Base-by-base conservation (phyloP, 805 yeast species). In the Helenozyma baotianmanensis region DNA sequence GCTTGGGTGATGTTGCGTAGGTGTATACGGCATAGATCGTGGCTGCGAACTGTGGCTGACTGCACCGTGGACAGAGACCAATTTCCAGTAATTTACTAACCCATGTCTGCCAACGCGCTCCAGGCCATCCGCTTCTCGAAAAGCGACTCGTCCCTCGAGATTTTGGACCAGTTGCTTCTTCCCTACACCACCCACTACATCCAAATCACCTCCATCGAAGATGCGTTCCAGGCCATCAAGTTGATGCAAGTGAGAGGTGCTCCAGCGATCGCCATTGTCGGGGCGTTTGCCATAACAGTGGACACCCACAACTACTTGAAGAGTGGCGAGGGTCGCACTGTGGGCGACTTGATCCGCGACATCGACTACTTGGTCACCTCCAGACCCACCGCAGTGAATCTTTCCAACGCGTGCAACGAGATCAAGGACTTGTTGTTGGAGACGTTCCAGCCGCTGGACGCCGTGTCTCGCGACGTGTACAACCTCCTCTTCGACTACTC, bases 241-340 rank as follows among this genome's bases (percentile, higher is more conserved):
- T 70, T 70, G 37, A 90, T 90, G 98, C 88, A 85, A 50, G 97
- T 94, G 4, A 72, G 98, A 55, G 98, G 98, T 23, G 98, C 98
- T 0, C 98, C 98, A 0, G 97, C 97, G 1, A 90, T 90, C 53
- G 97, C 97, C 41, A 85, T 90, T 37, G 97, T 90, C 2, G 97
- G 96, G 4, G 79, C 88, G 1, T 71, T 89, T 39, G 76, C 96
- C 2, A 73, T 90, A 3, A 80, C 85, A 2, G 78, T 83, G n/a
- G 96, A 90, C 44, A 58, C 76, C 3, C 60, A 59, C 35, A 48
- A 49, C 51, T 36, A 36, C 29, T 64, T 60, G 24, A 30, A 53
- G 40, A 22, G 44, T 38, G 19, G 29, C 1, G 22, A 25, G 2
- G 2, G 17, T 10, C 36, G 54, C 24, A 65, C 75, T 11, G 35